phyloP scores from a whole-genome alignment of 1,139 yeast species.

The Sugiyamaella xylanicola region DNA sequence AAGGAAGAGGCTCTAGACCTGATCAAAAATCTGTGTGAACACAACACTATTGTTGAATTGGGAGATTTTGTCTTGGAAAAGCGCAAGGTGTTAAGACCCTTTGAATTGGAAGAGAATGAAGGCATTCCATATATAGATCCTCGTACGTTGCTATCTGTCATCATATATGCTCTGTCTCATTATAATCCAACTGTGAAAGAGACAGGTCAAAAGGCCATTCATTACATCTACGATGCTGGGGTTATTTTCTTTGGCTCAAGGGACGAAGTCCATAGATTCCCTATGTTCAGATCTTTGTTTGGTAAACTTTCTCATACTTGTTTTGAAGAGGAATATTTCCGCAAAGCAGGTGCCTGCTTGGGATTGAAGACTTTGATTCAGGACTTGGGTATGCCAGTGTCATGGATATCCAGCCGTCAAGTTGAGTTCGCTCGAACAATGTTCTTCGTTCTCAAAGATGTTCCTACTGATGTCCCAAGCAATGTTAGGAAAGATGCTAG shows the following conservation, averaged over 20 bases:
- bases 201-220: constrained; percentile 69
- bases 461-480: constrained; percentile 85
- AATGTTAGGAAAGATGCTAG: constrained; percentile 74
- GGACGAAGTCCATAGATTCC: constrained; percentile 68
- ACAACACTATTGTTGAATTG: constrained; percentile 74
- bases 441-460: constrained; percentile 87
- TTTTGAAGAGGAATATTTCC: constrained; percentile 82
- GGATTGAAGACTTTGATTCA: constrained; percentile 77
- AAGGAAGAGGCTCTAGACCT: constrained; percentile 65
- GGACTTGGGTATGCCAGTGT: constrained; percentile 65
- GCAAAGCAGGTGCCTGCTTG: constrained; percentile 84
- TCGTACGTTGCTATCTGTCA: constrained; percentile 69
- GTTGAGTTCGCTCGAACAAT: constrained; percentile 83
- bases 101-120: constrained; percentile 76
- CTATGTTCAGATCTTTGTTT: constrained; percentile 74
- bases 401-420: constrained; percentile 77
- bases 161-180: constrained; percentile 78
- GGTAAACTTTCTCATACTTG: constrained; percentile 88
- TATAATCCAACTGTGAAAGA: constrained; percentile 70
- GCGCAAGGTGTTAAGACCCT: constrained; percentile 67
- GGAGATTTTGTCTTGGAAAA: constrained; percentile 74
- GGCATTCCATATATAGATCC: constrained; percentile 74
- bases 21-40: constrained; percentile 70
- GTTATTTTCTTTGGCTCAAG: constrained; percentile 65
- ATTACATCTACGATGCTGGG: constrained; percentile 63